Percentiles rank a stretch among this genome's conserved stretches.
Evolutionary conservation across 768 basidiomycete species (phyloP).

Genomic region (Mycena albidolilacea): DNA sequence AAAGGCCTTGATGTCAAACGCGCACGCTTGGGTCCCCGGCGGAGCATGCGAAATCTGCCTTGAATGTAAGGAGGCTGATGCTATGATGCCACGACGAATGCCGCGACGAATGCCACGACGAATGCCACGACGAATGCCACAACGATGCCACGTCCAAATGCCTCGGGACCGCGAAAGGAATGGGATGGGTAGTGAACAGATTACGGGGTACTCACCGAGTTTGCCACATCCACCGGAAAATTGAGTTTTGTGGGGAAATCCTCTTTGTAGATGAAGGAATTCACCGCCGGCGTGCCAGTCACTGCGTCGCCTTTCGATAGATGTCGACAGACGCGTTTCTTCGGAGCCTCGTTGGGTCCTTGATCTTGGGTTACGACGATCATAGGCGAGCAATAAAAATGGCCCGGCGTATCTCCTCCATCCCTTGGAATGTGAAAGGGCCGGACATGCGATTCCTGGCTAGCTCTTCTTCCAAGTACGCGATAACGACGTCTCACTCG

Average conservation of each 20-base stretch:
- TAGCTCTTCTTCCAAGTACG: constrained; percentile 36
- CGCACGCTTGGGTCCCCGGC: constrained; percentile 38
- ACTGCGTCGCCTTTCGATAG: constrained; percentile 38
- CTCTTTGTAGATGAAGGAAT: constrained; percentile 37
- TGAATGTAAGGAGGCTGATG: not conserved
- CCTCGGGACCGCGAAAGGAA: not conserved
- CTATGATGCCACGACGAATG: not conserved
- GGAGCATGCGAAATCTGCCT: constrained; percentile 41
- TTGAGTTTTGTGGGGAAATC: constrained; percentile 38
- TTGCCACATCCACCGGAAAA: constrained; percentile 29
- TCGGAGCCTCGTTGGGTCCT: constrained; percentile 28
- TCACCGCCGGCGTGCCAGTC: constrained; percentile 6
- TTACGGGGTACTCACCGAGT: constrained; percentile 27
- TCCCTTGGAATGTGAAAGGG: constrained; percentile 27
- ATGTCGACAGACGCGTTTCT: constrained; percentile 42
- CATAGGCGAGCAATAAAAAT: constrained; percentile 45
- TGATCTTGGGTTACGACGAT: constrained; percentile 36
- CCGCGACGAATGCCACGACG: no score
- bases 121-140: no score
- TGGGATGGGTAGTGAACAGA: not conserved
- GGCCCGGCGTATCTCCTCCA: constrained; percentile 45
- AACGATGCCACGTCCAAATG: no score
- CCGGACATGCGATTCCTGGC: constrained; percentile 24
- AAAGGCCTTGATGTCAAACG: not conserved
- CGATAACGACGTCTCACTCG: not conserved